Percentiles rank a stretch among this genome's conserved stretches.
Evolutionary conservation across 1,284 basidiomycete genomes (phyloP).

Genomic region (Taiwanofungus camphoratus): DNA sequence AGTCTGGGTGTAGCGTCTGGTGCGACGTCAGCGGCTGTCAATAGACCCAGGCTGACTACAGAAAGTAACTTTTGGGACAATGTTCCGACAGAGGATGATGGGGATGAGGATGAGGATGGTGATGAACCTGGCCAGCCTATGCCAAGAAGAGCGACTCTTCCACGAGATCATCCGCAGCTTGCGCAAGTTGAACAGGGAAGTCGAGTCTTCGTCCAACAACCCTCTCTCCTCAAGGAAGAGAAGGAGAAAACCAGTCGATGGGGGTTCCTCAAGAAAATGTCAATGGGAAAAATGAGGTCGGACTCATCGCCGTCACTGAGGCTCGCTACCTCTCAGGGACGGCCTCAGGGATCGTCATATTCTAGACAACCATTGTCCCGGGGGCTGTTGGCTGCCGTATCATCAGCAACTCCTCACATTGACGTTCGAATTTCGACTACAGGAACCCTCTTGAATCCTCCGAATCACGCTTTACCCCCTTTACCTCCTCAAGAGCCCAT

Average conservation of each 20-base stretch:
- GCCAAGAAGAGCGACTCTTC: constrained; percentile 16
- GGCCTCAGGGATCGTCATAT: constrained; percentile 12
- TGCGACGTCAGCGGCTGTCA: constrained; percentile 20
- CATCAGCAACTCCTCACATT: constrained; percentile 44
- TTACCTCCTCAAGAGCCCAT: constrained; percentile 22
- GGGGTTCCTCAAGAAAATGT: constrained; percentile 97
- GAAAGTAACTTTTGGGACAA: constrained; percentile 30
- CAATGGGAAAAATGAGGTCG: constrained; percentile 80
- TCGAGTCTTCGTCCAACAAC: constrained; percentile 10
- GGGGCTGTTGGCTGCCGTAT: constrained; percentile 2
- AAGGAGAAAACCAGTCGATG: constrained; percentile 69
- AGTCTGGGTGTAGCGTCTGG: constrained; percentile 50
- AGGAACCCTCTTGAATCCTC: constrained; percentile 38
- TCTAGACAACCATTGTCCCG: constrained; percentile 3
- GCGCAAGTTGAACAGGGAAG: background rate
- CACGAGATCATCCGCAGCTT: constrained; percentile 8
- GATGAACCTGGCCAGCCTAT: constrained; percentile 21
- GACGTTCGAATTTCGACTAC: constrained; percentile 67
- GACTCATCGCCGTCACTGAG: constrained; percentile 41
- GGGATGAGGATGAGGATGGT: constrained; percentile 13
- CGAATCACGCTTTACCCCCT: constrained; percentile 11
- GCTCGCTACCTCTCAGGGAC: constrained; percentile 25
- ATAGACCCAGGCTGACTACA: constrained; percentile 19
- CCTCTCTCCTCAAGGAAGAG: constrained; percentile 31
- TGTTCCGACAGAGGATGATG: constrained; percentile 22